A percentile compares a stretch with the other conserved stretches of the same genome.
Evolutionary conservation across 345 rosid species (phyloP).

Genomic region (Trapa incisa): DNA sequence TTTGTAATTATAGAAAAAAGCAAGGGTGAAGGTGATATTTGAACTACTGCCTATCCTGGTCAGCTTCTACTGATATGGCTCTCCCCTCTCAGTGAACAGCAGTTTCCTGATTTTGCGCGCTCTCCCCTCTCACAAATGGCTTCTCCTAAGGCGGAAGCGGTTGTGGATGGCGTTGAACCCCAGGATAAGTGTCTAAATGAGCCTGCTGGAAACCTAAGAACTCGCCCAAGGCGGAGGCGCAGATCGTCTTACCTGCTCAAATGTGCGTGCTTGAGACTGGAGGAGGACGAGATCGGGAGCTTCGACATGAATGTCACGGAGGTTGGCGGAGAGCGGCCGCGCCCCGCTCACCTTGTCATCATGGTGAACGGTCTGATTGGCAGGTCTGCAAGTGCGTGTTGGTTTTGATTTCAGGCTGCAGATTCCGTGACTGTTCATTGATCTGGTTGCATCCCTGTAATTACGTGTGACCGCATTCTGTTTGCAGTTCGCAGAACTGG

Average conservation of each 20-base stretch:
- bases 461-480: not conserved
- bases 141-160: conserved; percentile 1
- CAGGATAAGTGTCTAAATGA: not conserved
- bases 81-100: too few species aligned
- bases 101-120: not conserved
- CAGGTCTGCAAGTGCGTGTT: conserved; percentile 26
- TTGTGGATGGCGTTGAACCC: not conserved
- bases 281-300: conserved; percentile 31
- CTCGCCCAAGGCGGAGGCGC: conserved; percentile 1
- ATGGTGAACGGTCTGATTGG: conserved; percentile 86
- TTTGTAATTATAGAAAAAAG: too few species aligned
- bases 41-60: too few species aligned
- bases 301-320: conserved; percentile 35
- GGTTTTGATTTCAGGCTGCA: not conserved
- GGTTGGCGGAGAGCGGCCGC: conserved; percentile 22
- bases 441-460: not conserved
- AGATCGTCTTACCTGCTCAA: conserved; percentile 6
- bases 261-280: conserved; percentile 45
- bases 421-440: not conserved
- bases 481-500: conserved; percentile 55
- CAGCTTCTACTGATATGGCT: too few species aligned
- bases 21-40: too few species aligned
- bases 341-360: conserved; percentile 58
- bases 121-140: not conserved
- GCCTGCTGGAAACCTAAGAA: not conserved